Base-by-base conservation (phyloP, 2,329 filamentous ascomycete genomes). In the Apiospora marii region DNA sequence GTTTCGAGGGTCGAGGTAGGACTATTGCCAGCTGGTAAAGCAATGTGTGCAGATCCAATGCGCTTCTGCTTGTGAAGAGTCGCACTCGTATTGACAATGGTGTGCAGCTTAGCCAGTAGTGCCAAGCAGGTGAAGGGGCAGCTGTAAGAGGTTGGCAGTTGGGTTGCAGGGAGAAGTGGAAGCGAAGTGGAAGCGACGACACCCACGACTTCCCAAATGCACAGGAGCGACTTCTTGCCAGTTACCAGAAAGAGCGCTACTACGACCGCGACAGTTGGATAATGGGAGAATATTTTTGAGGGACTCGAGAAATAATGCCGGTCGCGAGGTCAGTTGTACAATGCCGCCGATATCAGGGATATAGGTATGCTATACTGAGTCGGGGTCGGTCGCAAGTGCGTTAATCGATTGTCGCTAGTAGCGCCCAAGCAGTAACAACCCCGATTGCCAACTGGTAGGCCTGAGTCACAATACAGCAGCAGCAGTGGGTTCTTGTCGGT, bases 401-500 rank as follows among this genome's bases (percentile, higher is more conserved):
- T 41, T 6, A 41, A n/a, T 64, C 58, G 58, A 64, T 13, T 64
- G 58, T 64, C 58, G 34, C 34, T 64, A n/a, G 58, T 24, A n/a
- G 58, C 41, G 14, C 58, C 58, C 13, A 64, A 64, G 34, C 53
- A 61, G 53, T 37, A 37, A 64, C 30, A 41, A 41, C 19, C 34
- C 58, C 58, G 34, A 41, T 64, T 64, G 58, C 58, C 58, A 64
- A 22, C 58, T 37, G 58, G 10, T 34, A 64, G 58, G 53, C 53
- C 37, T 19, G 41, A 61, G 53, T 61, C 30, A 61, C 53, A 30
- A 41, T 61, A 41, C 30, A 49, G 24, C 48, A 61, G 30, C 53
- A 61, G 30, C 53, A 61, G 53, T 61, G 53, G 53, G 53, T 37
- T 37, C 58, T 64, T 64, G 58, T 64, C 58, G 58, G 58, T 64